phyloP scores from a whole-genome alignment of 176 grass and related monocot species.

The Musa beccarii region DNA sequence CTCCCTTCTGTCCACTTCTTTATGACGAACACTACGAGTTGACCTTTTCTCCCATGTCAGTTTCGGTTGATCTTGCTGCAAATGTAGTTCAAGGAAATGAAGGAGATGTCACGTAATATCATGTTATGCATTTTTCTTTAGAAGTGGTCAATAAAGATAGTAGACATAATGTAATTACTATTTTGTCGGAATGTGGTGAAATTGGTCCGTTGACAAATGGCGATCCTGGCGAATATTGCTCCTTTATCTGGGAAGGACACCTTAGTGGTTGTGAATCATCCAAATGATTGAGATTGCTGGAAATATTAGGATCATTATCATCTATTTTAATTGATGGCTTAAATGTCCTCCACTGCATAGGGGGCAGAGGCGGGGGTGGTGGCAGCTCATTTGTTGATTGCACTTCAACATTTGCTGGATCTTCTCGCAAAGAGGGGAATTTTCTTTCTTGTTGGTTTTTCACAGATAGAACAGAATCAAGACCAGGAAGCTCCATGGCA shows the following conservation, averaged over 20 bases:
- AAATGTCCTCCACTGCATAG: conserved; percentile 79
- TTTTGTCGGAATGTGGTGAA: background rate
- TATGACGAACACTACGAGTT: conserved; percentile 24
- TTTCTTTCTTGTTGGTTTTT: conserved; percentile 20
- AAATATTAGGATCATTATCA: conserved; percentile 25
- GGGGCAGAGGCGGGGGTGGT: conserved; percentile 74
- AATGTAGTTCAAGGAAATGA: conserved; percentile 16
- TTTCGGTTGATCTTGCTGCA: conserved; percentile 38
- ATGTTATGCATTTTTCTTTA: background rate
- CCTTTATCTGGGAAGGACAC: conserved; percentile 18
- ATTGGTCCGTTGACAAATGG: background rate
- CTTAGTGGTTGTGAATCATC: conserved; percentile 24
- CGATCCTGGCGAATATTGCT: background rate
- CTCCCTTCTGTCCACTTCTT: conserved; percentile 37
- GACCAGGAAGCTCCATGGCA: conserved; percentile 49
- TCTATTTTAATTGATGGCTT: conserved; percentile 30
- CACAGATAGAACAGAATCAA: conserved; percentile 42
- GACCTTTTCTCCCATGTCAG: conserved; percentile 18
- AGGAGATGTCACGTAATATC: background rate
- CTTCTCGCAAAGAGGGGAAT: conserved; percentile 20
- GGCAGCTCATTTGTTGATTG: conserved; percentile 49
- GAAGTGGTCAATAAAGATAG: background rate
- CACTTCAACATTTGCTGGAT: conserved; percentile 18
- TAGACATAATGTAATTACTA: background rate
- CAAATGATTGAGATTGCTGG: conserved; percentile 16